A percentile compares a stretch with the other conserved stretches of the same genome.
Evolutionary conservation across 2,329 filamentous ascomycete genomes (phyloP).

Genomic region (Talaromyces islandicus): DNA sequence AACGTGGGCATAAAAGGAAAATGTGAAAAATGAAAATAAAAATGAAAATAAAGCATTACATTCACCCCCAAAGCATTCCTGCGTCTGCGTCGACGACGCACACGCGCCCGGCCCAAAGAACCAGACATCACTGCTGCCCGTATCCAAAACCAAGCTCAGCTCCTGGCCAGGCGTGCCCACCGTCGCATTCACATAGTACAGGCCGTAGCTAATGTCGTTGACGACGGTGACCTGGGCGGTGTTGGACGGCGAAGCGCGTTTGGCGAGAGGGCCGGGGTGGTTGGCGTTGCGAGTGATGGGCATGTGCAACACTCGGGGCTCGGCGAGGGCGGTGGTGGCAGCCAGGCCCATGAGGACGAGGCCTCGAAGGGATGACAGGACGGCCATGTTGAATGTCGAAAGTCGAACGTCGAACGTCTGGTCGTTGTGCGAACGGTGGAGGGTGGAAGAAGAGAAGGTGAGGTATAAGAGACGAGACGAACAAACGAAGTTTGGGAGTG

Average conservation of each 20-base stretch:
- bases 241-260: neutral
- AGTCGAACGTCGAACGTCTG: too few relatives aligned
- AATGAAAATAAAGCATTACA: constrained; percentile 3
- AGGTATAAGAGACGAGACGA: neutral
- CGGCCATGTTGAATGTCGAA: neutral
- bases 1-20: neutral
- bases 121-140: constrained; percentile 65
- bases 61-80: constrained; percentile 8
- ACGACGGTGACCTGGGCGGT: neutral
- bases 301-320: constrained; percentile 9
- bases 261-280: neutral
- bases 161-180: constrained; percentile 57
- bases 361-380: constrained; percentile 1
- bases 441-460: neutral
- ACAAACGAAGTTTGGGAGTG: neutral
- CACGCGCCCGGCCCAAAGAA: constrained; percentile 18
- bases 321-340: constrained; percentile 9
- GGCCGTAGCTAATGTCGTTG: constrained; percentile 13
- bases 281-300: constrained; percentile 3
- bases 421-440: neutral
- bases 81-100: constrained; percentile 1
- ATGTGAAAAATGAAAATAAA: neutral
- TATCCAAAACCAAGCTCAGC: constrained; percentile 58
- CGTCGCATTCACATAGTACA: constrained; percentile 60
- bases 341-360: constrained; percentile 4